phyloP scores from a whole-genome alignment of 1,284 basidiomycete genomes.

The Boletellus deceptivus region DNA sequence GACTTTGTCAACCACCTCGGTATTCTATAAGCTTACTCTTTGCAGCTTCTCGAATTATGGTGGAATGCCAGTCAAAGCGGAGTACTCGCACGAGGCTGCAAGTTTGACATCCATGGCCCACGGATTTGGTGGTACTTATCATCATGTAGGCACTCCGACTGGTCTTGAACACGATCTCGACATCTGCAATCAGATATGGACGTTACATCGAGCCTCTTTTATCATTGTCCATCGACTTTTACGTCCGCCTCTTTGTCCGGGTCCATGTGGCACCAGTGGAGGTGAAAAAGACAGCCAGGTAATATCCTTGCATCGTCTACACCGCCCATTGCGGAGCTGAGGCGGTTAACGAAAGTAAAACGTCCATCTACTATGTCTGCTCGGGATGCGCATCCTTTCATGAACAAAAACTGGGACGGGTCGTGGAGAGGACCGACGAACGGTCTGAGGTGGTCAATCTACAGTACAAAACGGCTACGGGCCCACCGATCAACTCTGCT shows the following conservation, averaged over 20 bases:
- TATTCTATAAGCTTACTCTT: not conserved
- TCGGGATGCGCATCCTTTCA: conserved; percentile 77
- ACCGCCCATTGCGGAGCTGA: not conserved
- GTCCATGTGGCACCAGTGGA: conserved; percentile 77
- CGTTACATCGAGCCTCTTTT: conserved; percentile 90
- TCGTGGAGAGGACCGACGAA: conserved; percentile 56
- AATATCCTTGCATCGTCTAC: conserved; percentile 23
- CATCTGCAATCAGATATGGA: conserved; percentile 89
- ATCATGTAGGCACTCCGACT: conserved; percentile 77
- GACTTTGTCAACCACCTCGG: conserved; percentile 13
- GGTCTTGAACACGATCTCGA: conserved; percentile 83
- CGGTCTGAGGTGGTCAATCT: conserved; percentile 54
- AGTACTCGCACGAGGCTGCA: conserved; percentile 93
- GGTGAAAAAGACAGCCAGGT: conserved; percentile 85
- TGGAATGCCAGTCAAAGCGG: conserved; percentile 87
- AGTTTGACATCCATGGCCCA: conserved; percentile 26
- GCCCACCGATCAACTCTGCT: conserved; percentile 62
- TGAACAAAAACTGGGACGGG: conserved; percentile 75
- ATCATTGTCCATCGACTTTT: conserved; percentile 96
- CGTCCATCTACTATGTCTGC: conserved; percentile 82
- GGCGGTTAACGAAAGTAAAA: conserved; percentile 54
- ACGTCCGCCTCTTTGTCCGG: conserved; percentile 89
- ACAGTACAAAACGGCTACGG: conserved; percentile 71
- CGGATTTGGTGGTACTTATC: conserved; percentile 2
- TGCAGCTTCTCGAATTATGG: conserved; percentile 92